Evolutionary conservation across 2,329 filamentous ascomycete genomes (phyloP), one percentile per base, ranked within the genome.

Genomic region (Amauroascus niger): DNA sequence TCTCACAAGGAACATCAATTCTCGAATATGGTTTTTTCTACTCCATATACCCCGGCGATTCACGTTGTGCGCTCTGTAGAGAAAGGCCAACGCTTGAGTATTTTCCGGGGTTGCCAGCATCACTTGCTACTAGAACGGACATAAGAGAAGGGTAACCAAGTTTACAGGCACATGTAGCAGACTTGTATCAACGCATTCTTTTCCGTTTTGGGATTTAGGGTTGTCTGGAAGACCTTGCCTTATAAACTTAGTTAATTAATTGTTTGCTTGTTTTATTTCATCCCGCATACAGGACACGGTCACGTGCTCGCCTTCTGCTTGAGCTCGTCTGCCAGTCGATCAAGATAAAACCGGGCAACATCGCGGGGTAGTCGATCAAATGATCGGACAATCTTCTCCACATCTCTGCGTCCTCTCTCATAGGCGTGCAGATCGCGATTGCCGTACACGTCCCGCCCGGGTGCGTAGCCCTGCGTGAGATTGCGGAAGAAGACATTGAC

Each of bases 401-500:
- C 69, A 61, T 91, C 86, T 58, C 79, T 77, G 50, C 89, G 77
- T 0, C 86, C 87, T 62, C 86, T 88, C 65, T 95, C 88, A 65
- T 94, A 95, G 1, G 84, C 86, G 37, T 85, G 84, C 48, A 95
- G 68, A 67, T 95, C 90, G 37, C 88, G 77, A 64, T 95, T 95
- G 1, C 87, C 89, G 64, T 95, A 95, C 0, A 95, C 84, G 65
- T 95, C 89, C 59, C 83, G 79, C 0, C 89, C 88, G 0, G 77
- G 67, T 0, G 87, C 82, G 65, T 93, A 93, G 1, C 79, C 81
- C 2, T 66, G 72, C 2, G 81, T 72, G 8, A 93, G 73, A 57
- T 83, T 84, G 41, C 82, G 81, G 71, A 94, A 95, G 73, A 95
- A 95, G 26, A 91, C 79, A 65, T 95, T 95, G n/a, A 95, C 83